Percentiles rank a stretch among this genome's conserved stretches.
Evolutionary conservation across 2,329 filamentous ascomycete genomes (phyloP).

Genomic region (Diaporthe citrichinensis): DNA sequence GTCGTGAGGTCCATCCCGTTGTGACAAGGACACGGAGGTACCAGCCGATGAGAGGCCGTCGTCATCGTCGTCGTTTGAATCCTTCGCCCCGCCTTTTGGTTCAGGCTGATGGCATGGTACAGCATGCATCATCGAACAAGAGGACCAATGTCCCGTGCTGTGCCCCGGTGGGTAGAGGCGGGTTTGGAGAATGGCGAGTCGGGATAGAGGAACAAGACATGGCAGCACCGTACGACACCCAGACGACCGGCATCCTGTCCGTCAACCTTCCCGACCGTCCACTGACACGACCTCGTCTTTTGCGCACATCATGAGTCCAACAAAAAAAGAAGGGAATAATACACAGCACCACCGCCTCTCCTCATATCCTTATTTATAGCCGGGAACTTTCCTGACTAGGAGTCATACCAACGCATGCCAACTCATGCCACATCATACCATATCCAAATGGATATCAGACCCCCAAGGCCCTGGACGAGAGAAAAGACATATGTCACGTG

Average conservation of each 20-base stretch:
- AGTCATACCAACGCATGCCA: not conserved
- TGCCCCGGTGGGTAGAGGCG: not conserved
- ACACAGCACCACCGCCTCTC: not conserved
- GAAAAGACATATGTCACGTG: conserved; percentile 34
- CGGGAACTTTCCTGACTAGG: not conserved
- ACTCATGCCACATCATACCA: not conserved
- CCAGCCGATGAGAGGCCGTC: not conserved
- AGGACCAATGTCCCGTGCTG: not conserved
- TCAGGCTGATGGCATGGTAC: not conserved
- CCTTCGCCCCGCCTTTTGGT: too few species aligned
- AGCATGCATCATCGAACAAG: too few species aligned
- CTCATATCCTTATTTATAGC: not conserved
- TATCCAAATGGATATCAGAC: not conserved
- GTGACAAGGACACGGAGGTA: not conserved
- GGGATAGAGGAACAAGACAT: not conserved
- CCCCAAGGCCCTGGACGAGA: not conserved
- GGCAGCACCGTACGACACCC: not conserved
- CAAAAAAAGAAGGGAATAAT: too few species aligned
- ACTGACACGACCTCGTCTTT: not conserved
- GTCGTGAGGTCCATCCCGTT: not conserved
- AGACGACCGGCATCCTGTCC: not conserved
- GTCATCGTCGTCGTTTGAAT: not conserved
- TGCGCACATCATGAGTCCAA: not conserved
- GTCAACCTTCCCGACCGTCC: not conserved
- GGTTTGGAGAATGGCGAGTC: not conserved